A percentile compares a stretch with the other conserved stretches of the same genome.
Evolutionary conservation across 495 filamentous ascomycete species (phyloP).

Genomic region (Terfezia claveryi): DNA sequence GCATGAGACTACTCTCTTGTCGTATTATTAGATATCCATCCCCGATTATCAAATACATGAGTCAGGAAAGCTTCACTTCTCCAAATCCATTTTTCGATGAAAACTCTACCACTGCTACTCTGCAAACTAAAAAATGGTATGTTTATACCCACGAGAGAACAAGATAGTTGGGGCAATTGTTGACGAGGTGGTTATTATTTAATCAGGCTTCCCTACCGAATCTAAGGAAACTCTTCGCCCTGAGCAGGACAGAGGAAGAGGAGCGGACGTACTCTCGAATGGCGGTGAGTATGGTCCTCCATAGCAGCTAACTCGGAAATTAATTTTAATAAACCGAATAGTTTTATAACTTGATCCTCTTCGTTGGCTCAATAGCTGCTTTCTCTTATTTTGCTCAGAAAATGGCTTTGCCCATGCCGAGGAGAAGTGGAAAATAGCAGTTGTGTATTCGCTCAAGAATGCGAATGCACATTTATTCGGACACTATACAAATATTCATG

Average conservation of each 20-base stretch:
- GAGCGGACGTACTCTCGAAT: constrained; percentile 85
- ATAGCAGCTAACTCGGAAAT: constrained; percentile 3
- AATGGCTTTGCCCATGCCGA: constrained; percentile 1
- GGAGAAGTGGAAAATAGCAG: not conserved
- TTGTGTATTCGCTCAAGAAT: too few species aligned
- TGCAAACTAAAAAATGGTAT: not conserved
- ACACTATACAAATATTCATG: too few species aligned
- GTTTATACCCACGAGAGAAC: not conserved
- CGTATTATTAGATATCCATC: not conserved
- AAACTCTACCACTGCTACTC: too few species aligned
- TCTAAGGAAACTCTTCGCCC: constrained; percentile 84
- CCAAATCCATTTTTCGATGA: not conserved
- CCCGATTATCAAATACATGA: not conserved
- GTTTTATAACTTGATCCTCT: constrained; percentile 96
- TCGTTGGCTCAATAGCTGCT: constrained; percentile 80
- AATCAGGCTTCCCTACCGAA: constrained; percentile 45
- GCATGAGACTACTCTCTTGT: too few species aligned
- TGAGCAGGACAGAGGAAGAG: constrained; percentile 79
- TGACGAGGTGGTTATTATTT: not conserved
- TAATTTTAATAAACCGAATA: constrained; percentile 20
- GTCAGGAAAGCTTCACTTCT: not conserved
- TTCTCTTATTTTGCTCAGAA: constrained; percentile 75
- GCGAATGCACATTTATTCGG: too few species aligned
- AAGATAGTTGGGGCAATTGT: not conserved
- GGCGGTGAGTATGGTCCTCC: constrained; percentile 41